Base-by-base conservation (phyloP, 148 eudicot genomes). In the Rhododendron griersonianum region DNA sequence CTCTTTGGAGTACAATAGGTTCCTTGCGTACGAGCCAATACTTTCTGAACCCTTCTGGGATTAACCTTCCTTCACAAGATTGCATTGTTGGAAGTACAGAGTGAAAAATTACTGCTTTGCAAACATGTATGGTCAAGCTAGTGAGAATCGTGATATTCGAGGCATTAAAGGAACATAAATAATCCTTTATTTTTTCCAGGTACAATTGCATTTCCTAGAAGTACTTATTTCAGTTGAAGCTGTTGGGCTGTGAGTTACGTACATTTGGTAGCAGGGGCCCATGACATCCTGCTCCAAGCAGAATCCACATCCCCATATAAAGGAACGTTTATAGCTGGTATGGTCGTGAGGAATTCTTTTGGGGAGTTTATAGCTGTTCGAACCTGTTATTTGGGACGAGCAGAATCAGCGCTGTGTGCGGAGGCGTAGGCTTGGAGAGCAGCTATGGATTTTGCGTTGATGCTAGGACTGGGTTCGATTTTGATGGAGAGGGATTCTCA, bases 221-320 rank as follows among this genome's bases (percentile, higher is more conserved):
- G 98, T 90, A 37, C 39, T 30, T 37, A 91, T 96, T 83, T 95
- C 99, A 74, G 90, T 96, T 47, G 99, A 95, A 94, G 99, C 98
- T 81, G 91, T 95, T 88, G 98, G 94, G 51, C 93, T 95, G 57
- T 98, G 99, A 84, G 30, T 30, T 30, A 30, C 0, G 98, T 95
- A 41, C 94, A 96, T 91, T 90, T 96, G 91, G 94, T 96, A 76
- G 99, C 93, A 8, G 98, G 98, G 84, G 95, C 96, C 86, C 98
- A 95, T 90, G 92, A 95, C 35, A 91, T 95, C 86, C 93, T 95
- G 84, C 93, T 90, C 53, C 98, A 94, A 89, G 98, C 96, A 83
- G 99, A 96, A 88, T 90, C 41, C 41, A 39, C 41, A 39, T 5
- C 41, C 41, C 41, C 41, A 39, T 39, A 39, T 39, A 39, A 39